Percentiles rank a stretch among this genome's conserved stretches.
phyloP scores from a whole-genome alignment of 208 protist genomes.

The Tetramitus jugosus region DNA sequence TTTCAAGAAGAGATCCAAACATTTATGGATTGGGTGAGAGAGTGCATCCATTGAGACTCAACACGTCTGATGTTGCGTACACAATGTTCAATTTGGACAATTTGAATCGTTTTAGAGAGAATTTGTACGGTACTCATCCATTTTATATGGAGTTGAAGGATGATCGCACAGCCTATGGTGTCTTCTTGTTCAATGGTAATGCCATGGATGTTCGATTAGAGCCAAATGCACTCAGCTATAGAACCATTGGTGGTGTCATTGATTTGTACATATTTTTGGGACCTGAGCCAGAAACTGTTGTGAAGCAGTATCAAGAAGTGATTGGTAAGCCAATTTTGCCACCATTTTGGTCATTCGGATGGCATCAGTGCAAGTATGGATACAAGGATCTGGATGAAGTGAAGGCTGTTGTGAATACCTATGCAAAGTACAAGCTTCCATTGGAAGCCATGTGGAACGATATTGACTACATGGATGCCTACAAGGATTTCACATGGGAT shows the following conservation, averaged over 20 bases:
- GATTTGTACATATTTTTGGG: constrained; percentile 67
- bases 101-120: background rate
- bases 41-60: background rate
- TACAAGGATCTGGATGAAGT: constrained; percentile 46
- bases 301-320: constrained; percentile 50
- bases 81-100: background rate
- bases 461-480: constrained; percentile 70
- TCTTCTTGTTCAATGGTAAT: constrained; percentile 64
- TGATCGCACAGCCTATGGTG: constrained; percentile 23
- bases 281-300: constrained; percentile 43
- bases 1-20: background rate
- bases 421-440: constrained; percentile 47
- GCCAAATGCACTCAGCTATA: constrained; percentile 35
- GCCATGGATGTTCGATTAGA: constrained; percentile 50
- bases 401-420: constrained; percentile 46
- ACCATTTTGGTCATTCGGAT: constrained; percentile 55
- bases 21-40: constrained; percentile 24
- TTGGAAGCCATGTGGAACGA: constrained; percentile 65
- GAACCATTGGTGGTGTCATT: constrained; percentile 54
- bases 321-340: constrained; percentile 54
- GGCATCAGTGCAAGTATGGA: constrained; percentile 53
- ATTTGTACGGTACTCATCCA: constrained; percentile 15
- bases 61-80: background rate
- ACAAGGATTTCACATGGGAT: constrained; percentile 58
- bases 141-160: background rate